These are phyloP conservation scores for Iodosphaeria phyllophila DNA, from an alignment of 2,329 filamentous ascomycete species.

Conservation along the genomic window DNA sequence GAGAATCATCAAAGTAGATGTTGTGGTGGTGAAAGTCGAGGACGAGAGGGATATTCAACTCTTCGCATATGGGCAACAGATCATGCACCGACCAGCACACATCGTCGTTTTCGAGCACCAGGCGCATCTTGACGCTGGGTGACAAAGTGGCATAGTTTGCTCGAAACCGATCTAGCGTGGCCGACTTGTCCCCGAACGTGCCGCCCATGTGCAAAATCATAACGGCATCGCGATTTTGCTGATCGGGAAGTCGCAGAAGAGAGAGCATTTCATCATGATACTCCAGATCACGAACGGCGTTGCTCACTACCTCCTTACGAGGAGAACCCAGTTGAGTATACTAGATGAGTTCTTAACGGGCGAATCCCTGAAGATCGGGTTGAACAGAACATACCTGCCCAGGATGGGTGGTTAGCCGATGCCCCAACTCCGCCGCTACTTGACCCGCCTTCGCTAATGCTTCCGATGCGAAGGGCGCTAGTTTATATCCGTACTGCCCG, in stretches of 20 bases:
- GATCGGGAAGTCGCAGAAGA: conserved; percentile 56
- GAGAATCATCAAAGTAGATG: conserved; percentile 59
- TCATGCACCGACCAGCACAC: conserved; percentile 88
- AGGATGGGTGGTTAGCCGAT: conserved; percentile 77
- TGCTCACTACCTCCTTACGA: conserved; percentile 54
- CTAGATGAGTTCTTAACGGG: no score
- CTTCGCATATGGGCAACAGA: conserved; percentile 73
- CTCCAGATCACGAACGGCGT: conserved; percentile 61
- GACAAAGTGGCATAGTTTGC: conserved; percentile 52
- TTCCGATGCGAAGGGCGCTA: conserved; percentile 68
- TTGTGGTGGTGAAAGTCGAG: conserved; percentile 94
- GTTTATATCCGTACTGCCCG: conserved; percentile 65
- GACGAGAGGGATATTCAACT: conserved; percentile 82
- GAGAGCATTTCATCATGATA: conserved; percentile 78
- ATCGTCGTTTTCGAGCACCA: conserved; percentile 91
- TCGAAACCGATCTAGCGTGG: conserved; percentile 61
- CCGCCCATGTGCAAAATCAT: conserved; percentile 94
- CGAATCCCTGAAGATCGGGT: neutral
- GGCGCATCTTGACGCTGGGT: conserved; percentile 52
- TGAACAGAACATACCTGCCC: conserved; percentile 38
- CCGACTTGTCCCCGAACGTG: conserved; percentile 69
- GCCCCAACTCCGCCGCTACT: conserved; percentile 59
- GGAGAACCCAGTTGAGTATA: conserved; percentile 87
- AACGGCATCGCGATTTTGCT: conserved; percentile 68
- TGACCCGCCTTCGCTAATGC: conserved; percentile 58